These are phyloP conservation scores for Haplosporangium sp. DNA, from an alignment of 371 early-diverging fungal genomes.

Conservation along the genomic window DNA sequence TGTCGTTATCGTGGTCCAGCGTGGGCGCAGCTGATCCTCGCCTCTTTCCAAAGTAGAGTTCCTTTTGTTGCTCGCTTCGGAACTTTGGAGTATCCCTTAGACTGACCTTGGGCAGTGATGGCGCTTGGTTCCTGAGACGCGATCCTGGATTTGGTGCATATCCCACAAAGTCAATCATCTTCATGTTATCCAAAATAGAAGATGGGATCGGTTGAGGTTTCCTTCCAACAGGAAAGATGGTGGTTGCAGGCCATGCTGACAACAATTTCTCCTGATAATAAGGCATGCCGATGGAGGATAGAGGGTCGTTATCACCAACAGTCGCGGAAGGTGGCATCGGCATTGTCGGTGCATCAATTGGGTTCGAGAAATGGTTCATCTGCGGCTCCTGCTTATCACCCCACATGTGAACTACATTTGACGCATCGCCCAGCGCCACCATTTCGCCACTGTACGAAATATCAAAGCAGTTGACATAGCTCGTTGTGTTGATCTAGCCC, in stretches of 20 bases:
- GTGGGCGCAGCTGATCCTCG: conserved; percentile 38
- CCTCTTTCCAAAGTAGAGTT: conserved; percentile 61
- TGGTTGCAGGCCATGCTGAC: conserved; percentile 77
- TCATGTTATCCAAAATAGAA: conserved; percentile 79
- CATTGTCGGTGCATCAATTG: conserved; percentile 69
- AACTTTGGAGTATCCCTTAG: conserved; percentile 84
- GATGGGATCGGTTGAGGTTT: conserved; percentile 67
- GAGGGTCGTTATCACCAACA: conserved; percentile 74
- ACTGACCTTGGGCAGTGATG: conserved; percentile 44
- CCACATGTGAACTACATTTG: conserved; percentile 77
- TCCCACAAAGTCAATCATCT: conserved; percentile 91
- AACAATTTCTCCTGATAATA: conserved; percentile 80
- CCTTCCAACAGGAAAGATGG: conserved; percentile 71
- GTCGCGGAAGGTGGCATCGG: conserved; percentile 59
- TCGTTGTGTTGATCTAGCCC: conserved; percentile 63
- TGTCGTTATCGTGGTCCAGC: conserved; percentile 39
- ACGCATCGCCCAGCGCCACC: conserved; percentile 76
- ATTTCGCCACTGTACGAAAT: conserved; percentile 81
- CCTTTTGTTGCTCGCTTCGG: conserved; percentile 84
- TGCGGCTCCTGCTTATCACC: conserved; percentile 70
- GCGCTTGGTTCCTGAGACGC: conserved; percentile 80
- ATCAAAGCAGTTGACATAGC: conserved; percentile 75
- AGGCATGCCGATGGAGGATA: conserved; percentile 85
- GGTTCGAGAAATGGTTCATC: conserved; percentile 76
- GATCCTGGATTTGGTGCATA: conserved; percentile 89